Evolutionary conservation across 768 basidiomycete species (phyloP).

Genomic region (Lentinula lateritia): DNA sequence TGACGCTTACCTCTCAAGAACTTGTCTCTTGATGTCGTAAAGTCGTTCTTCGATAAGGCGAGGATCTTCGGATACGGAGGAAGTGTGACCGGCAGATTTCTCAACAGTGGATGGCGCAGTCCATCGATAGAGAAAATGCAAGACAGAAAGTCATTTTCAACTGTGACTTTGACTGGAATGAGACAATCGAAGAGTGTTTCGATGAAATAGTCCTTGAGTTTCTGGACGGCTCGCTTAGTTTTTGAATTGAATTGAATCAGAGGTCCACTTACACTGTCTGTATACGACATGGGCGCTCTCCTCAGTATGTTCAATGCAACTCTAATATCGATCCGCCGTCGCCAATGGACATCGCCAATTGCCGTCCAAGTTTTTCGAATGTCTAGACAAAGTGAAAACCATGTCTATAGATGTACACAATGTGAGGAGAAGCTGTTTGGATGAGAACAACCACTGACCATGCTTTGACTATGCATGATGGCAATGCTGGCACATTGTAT

Average conservation of each 20-base stretch:
- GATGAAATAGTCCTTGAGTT: conserved; percentile 43
- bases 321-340: conserved; percentile 2
- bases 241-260: background rate
- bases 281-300: conserved; percentile 6
- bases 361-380: background rate
- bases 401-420: background rate
- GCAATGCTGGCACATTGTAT: conserved; percentile 61
- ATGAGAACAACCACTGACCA: background rate
- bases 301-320: conserved; percentile 5
- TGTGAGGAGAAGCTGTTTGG: background rate
- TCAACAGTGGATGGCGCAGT: conserved; percentile 46
- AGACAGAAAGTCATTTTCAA: conserved; percentile 56
- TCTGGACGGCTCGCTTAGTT: conserved; percentile 22
- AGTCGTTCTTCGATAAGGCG: background rate
- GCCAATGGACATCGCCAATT: background rate
- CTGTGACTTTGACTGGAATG: conserved; percentile 37
- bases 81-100: conserved; percentile 19
- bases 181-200: conserved; percentile 48
- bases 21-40: background rate
- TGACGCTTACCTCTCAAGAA: background rate
- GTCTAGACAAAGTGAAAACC: background rate
- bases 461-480: conserved; percentile 32
- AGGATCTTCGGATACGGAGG: conserved; percentile 18
- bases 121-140: conserved; percentile 55
- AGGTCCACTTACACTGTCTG: background rate